These are phyloP conservation scores for Marchantia paleacea DNA, from an alignment of 225 moss, liverwort and hornwort species.

Conservation along the genomic window DNA sequence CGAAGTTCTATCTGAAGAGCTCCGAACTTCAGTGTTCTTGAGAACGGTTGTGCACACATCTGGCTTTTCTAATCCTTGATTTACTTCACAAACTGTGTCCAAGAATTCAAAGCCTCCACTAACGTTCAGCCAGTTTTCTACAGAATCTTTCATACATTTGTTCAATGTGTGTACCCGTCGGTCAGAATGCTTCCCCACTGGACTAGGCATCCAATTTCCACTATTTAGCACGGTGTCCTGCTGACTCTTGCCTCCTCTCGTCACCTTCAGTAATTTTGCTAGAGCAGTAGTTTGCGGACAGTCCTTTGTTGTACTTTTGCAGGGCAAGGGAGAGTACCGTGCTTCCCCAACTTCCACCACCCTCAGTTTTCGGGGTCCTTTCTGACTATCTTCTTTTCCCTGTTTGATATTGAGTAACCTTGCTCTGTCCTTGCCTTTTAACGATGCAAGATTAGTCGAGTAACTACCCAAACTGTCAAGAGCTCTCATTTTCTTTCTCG, in stretches of 20 bases:
- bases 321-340: background rate
- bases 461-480: slow-evolving; percentile 20
- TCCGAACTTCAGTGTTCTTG: background rate
- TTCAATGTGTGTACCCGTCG: background rate
- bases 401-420: background rate
- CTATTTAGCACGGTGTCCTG: background rate
- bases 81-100: slow-evolving; percentile 17
- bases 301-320: background rate
- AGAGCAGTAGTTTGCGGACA: background rate
- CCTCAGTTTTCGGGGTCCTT: background rate
- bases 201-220: background rate
- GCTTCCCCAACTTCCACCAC: background rate
- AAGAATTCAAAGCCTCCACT: slow-evolving; percentile 48
- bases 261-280: background rate
- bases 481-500: slow-evolving; percentile 3
- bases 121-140: slow-evolving; percentile 36
- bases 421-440: slow-evolving; percentile 14
- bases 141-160: slow-evolving; percentile 17
- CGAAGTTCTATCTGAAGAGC: background rate
- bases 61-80: background rate
- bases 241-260: background rate
- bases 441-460: slow-evolving; percentile 4
- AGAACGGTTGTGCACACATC: background rate
- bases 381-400: background rate
- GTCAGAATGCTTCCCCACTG: background rate